Evolutionary conservation across 1,284 basidiomycete genomes (phyloP).

Genomic region (Athelia sp.): DNA sequence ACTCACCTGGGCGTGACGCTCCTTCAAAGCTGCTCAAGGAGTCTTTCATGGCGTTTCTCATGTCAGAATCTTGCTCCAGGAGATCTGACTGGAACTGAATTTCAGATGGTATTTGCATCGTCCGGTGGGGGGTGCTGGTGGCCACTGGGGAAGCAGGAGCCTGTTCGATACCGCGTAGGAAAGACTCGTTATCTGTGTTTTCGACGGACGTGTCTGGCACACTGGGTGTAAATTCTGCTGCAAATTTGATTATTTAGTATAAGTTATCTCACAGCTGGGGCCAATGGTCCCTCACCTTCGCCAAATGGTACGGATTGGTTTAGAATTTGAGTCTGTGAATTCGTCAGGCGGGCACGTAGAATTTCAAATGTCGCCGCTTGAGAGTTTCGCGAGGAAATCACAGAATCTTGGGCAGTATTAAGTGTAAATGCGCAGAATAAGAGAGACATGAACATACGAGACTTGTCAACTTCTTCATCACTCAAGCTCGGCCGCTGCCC

Average conservation of each 20-base stretch:
- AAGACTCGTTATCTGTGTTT: constrained; percentile 31
- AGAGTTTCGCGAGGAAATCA: constrained; percentile 34
- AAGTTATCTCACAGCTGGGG: too few relatives aligned
- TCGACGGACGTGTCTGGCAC: constrained; percentile 21
- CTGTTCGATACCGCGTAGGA: constrained; percentile 31
- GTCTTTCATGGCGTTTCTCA: constrained; percentile 61
- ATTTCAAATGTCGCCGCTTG: constrained; percentile 44
- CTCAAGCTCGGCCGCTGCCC: constrained; percentile 56
- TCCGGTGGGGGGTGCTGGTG: constrained; percentile 50
- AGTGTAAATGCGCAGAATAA: constrained; percentile 2
- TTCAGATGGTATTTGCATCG: constrained; percentile 56
- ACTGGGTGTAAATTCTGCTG: constrained; percentile 3
- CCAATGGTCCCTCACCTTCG: constrained; percentile 31
- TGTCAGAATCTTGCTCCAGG: constrained; percentile 66
- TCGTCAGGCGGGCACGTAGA: constrained; percentile 41
- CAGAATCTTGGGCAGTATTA: constrained; percentile 15
- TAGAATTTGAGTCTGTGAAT: constrained; percentile 32
- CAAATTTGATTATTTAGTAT: too few relatives aligned
- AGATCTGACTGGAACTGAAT: constrained; percentile 57
- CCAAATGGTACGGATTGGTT: constrained; percentile 25
- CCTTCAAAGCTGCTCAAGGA: constrained; percentile 47
- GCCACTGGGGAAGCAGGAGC: constrained; percentile 41
- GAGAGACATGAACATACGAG: constrained; percentile 41
- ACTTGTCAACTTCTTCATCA: constrained; percentile 61
- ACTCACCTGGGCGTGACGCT: constrained; percentile 21